Percentiles rank a stretch among this genome's conserved stretches.
Evolutionary conservation across 345 rosid species (phyloP).

Genomic region (Eutrema heterophyllum): DNA sequence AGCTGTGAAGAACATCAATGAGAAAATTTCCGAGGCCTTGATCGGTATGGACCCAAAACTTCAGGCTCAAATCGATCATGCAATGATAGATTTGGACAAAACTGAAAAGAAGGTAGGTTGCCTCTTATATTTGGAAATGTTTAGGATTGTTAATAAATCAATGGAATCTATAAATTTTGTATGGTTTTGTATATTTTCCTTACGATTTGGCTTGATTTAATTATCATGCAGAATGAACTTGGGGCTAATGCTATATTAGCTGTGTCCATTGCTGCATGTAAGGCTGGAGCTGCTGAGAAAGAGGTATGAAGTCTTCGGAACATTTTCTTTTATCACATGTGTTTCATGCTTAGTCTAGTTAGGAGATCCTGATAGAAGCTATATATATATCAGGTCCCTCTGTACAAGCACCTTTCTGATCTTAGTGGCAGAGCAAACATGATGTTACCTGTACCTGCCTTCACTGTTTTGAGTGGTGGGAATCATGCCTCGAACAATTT

Average conservation of each 20-base stretch:
- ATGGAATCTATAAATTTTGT: not conserved
- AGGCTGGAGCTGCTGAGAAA: conserved; percentile 99
- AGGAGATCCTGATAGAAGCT: conserved; percentile 19
- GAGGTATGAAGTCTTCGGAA: conserved; percentile 45
- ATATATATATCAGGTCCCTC: conserved; percentile 57
- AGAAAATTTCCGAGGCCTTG: conserved; percentile 76
- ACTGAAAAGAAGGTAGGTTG: conserved; percentile 81
- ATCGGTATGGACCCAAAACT: conserved; percentile 95
- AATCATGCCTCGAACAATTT: conserved; percentile 79
- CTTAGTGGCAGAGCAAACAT: conserved; percentile 63
- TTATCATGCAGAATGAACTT: conserved; percentile 61
- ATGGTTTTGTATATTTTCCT: not conserved
- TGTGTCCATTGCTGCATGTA: conserved; percentile 97
- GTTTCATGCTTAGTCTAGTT: not conserved
- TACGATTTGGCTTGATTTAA: too few relatives aligned
- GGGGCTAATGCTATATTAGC: conserved; percentile 95
- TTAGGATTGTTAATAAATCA: not conserved
- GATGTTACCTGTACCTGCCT: conserved; percentile 89
- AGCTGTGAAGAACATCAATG: conserved; percentile 91
- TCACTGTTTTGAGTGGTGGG: conserved; percentile 92
- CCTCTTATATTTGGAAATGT: not conserved
- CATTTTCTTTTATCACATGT: not conserved
- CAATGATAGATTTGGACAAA: conserved; percentile 95
- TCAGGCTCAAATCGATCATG: conserved; percentile 91
- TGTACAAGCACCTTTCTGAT: conserved; percentile 86